Evolutionary conservation across 768 basidiomycete species (phyloP).

Genomic region (Gloeostereum incarnatum): DNA sequence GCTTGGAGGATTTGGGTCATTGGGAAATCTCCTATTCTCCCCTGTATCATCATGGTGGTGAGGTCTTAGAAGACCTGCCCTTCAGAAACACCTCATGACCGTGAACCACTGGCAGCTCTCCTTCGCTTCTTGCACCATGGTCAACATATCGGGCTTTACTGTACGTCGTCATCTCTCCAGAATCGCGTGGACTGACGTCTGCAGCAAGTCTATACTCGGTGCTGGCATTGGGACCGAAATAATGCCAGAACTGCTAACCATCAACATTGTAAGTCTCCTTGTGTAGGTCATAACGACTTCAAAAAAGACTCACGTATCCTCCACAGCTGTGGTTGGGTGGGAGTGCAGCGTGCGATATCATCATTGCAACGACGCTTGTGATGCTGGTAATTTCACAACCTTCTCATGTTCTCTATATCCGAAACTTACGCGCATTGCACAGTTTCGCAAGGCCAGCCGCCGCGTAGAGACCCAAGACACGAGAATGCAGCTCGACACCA

Average conservation of each 20-base stretch:
- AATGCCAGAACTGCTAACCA: constrained; percentile 6
- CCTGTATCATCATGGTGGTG: constrained; percentile 7
- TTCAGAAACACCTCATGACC: no score
- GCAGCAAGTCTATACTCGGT: background rate
- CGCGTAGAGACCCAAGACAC: constrained; percentile 4
- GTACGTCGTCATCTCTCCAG: constrained; percentile 1
- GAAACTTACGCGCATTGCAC: background rate
- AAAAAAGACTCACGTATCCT: background rate
- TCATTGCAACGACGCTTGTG: constrained; percentile 16
- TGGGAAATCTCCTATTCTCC: no score
- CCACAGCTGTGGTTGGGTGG: constrained; percentile 16
- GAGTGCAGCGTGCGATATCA: constrained; percentile 14
- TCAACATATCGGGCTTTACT: constrained; percentile 5
- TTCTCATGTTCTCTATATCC: background rate
- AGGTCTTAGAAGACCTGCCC: background rate
- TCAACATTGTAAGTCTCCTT: constrained; percentile 8
- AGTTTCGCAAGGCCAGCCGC: constrained; percentile 3
- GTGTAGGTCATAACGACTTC: background rate
- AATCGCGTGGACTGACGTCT: background rate
- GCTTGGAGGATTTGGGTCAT: constrained; percentile 15
- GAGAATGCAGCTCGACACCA: constrained; percentile 2
- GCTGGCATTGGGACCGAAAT: constrained; percentile 1
- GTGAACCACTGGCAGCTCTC: no score
- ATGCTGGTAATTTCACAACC: constrained; percentile 12
- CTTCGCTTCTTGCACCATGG: constrained; percentile 6